A percentile compares a stretch with the other conserved stretches of the same genome.
phyloP scores from a whole-genome alignment of 2,329 filamentous ascomycete genomes.

The Phyllosticta citriasiana region DNA sequence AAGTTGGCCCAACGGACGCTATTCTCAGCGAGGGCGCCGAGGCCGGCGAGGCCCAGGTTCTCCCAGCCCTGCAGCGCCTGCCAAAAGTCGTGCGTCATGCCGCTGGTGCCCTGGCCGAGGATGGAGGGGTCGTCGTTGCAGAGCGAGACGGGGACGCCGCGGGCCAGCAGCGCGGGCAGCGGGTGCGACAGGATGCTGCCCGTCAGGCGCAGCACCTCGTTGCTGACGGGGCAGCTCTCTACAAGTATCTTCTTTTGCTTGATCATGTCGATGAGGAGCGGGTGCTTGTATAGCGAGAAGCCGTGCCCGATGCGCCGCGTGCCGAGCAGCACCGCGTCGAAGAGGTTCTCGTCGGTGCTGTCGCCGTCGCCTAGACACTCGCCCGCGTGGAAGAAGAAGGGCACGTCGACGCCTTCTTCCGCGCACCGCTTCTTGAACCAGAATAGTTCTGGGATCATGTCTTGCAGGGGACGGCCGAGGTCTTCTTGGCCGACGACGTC shows the following conservation, averaged over 20 bases:
- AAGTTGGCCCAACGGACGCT: conserved; percentile 84
- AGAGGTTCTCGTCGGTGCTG: conserved; percentile 71
- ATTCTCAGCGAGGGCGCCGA: conserved; percentile 84
- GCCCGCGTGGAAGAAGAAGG: conserved; percentile 93
- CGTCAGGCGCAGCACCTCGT: conserved; percentile 75
- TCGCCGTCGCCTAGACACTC: conserved; percentile 71
- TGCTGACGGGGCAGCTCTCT: conserved; percentile 84
- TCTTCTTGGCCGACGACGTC: conserved; percentile 89
- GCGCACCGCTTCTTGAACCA: conserved; percentile 87
- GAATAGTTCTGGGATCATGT: conserved; percentile 75
- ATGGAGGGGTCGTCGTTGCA: conserved; percentile 90
- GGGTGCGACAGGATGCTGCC: conserved; percentile 68
- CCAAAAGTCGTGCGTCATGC: conserved; percentile 91
- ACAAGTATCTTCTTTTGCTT: conserved; percentile 81
- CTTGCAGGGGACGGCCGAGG: conserved; percentile 60
- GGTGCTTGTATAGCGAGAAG: conserved; percentile 84
- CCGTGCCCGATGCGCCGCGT: conserved; percentile 84
- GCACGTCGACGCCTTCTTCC: conserved; percentile 67
- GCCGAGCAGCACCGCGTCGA: conserved; percentile 78
- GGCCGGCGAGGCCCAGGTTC: conserved; percentile 76
- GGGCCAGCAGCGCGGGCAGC: conserved; percentile 71
- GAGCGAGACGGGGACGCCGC: conserved; percentile 73
- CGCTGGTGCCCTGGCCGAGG: conserved; percentile 69
- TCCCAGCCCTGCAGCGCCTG: conserved; percentile 86
- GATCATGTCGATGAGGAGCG: conserved; percentile 76